Base-by-base conservation (phyloP, 2,329 filamentous ascomycete species). In the Didymella lethalis region DNA sequence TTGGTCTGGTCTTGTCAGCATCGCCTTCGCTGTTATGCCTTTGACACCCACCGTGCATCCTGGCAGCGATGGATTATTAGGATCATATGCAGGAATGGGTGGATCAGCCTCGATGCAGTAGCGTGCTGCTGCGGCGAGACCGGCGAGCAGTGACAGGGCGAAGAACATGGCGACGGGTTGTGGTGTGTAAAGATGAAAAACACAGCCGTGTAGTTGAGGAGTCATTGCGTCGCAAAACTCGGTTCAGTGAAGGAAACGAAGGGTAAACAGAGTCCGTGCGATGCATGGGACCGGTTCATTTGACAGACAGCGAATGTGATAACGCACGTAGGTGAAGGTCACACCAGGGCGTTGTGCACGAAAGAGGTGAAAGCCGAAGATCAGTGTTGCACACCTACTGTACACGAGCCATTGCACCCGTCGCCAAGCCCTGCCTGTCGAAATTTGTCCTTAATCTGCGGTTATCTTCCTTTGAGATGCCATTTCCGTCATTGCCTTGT, bases 311-410 rank as follows among this genome's bases (percentile, higher is more conserved):
- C 28, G 16, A 34, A 18, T 11, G 18, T 12, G n/a, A 10, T 41
- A 43, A 29, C 20, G 29, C 8, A 49, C 50, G 31, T 34, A 49
- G 31, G 45, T 49, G 34, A 54, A 48, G 18, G 45, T 16, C 8
- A 43, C 20, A 38, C 50, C 12, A 20, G 29, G 7, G 2, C 45
- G 5, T 16, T 25, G 31, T 23, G n/a, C 20, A 16, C 20, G 18
- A 5, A 7, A 48, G 51, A 20, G 18, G 23, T 34, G 28, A 32
- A n/a, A 4, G 7, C 32, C 14, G 12, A 34, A 23, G 7, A 40
- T 7, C n/a, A n/a, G n/a, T n/a, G 44, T 47, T 16, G 40, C 36
- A 44, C 28, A 20, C 18, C 1, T 43, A 43, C 28, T 34, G 12
- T 48, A 26, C 45, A 38, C 45, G 23, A 34, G 28, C 12, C 25